Base-by-base conservation (phyloP, 2,329 filamentous ascomycete genomes). In the Fusarium brevicatenulatum region DNA sequence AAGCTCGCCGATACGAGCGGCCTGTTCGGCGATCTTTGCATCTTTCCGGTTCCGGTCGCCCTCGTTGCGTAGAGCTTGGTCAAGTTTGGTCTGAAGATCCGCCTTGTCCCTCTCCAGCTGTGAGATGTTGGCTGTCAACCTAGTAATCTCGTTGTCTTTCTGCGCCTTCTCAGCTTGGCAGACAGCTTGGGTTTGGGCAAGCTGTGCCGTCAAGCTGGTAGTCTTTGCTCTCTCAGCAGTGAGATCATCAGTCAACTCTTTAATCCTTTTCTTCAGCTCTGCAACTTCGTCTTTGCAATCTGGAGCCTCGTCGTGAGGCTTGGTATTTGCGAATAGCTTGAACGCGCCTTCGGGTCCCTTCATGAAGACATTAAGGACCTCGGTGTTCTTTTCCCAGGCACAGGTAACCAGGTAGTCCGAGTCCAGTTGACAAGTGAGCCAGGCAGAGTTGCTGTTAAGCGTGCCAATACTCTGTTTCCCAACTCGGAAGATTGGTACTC, bases 401-500 rank as follows among this genome's bases (percentile, higher is more conserved):
- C 72, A 75, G 0, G 39, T 59, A 0, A 75, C 55, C 1, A 63
- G 47, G 34, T 71, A 75, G 13, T 67, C 66, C 1, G 63, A 65
- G 11, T 68, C 46, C 7, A 49, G 46, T 49, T 49, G 36, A 25
- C 64, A 73, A 10, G 66, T 60, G 10, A 75, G 75, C 28, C 19
- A 5, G 37, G 49, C 5, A 50, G 16, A 11, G 7, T 12, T 1
- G 3, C 2, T 30, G 3, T 18, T 21, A 18, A 49, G 46, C 7
- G 10, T 2, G 10, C 46, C 21, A 12, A 50, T 5, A 4, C 68
- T 68, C 19, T 70, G 67, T 13, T 16, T 39, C 6, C n/a, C 60
- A 37, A 15, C 10, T 3, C 71, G 56, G 55, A 68, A 66, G 36
- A 68, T 1, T 59, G 60, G 6, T 18, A 28, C 6, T 75, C 75